Evolutionary conservation across 2,329 filamentous ascomycete species (phyloP).

Genomic region (Ophiosphaerella korrae): DNA sequence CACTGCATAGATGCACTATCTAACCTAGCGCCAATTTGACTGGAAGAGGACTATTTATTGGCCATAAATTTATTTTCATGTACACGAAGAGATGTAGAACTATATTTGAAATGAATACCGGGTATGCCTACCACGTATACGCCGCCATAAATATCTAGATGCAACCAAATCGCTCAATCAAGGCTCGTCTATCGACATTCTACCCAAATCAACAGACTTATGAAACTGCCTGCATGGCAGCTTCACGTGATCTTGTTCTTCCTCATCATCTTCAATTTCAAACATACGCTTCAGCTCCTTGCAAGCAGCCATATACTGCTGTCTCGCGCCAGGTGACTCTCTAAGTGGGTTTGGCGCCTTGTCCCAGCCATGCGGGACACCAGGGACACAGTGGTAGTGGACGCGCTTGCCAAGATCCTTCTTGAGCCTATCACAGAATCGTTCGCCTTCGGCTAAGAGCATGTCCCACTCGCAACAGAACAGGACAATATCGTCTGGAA

Average conservation of each 20-base stretch:
- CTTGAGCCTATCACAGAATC: constrained; percentile 64
- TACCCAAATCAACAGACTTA: constrained; percentile 12
- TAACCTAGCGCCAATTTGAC: too few species aligned
- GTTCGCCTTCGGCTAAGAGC: constrained; percentile 66
- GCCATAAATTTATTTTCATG: too few species aligned
- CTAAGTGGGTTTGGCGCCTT: constrained; percentile 67
- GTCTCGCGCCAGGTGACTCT: constrained; percentile 57
- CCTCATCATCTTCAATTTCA: constrained; percentile 37
- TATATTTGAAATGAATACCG: too few species aligned
- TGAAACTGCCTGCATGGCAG: constrained; percentile 16
- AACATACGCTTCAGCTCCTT: constrained; percentile 55
- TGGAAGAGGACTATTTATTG: too few species aligned
- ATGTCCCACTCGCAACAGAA: constrained; percentile 71
- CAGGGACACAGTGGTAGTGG: constrained; percentile 60
- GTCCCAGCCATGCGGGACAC: constrained; percentile 69
- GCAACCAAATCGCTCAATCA: too few species aligned
- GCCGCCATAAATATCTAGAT: too few species aligned
- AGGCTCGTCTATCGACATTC: background rate
- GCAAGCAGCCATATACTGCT: constrained; percentile 62
- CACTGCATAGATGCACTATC: too few species aligned
- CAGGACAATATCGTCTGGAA: constrained; percentile 66
- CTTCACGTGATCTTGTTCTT: constrained; percentile 9
- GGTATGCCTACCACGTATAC: too few species aligned
- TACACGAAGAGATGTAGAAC: too few species aligned
- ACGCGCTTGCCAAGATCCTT: constrained; percentile 61